Percentiles rank a stretch among this genome's conserved stretches.
phyloP scores from a whole-genome alignment of 768 basidiomycete species.

The Podaxis sp. region DNA sequence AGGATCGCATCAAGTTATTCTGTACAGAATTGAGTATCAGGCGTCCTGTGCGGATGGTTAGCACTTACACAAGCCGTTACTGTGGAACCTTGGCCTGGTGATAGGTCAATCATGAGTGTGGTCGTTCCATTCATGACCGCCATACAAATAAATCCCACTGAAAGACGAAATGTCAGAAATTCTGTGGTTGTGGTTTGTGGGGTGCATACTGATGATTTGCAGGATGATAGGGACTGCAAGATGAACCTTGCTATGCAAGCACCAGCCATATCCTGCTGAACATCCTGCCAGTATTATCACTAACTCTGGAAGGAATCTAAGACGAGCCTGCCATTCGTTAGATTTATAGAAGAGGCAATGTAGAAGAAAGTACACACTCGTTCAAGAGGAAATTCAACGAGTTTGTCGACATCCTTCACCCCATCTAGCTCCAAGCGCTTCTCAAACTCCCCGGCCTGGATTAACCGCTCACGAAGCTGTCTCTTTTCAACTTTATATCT shows the following conservation, averaged over 20 bases:
- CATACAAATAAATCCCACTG: constrained; percentile 52
- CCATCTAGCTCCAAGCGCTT: not conserved
- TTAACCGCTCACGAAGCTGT: constrained; percentile 23
- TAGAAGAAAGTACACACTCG: not conserved
- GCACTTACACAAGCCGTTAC: constrained; percentile 68
- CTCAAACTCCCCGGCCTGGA: not conserved
- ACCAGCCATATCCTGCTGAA: constrained; percentile 63
- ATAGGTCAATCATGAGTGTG: constrained; percentile 65
- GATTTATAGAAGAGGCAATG: not conserved
- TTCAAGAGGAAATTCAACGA: constrained; percentile 9
- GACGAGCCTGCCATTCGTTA: constrained; percentile 20
- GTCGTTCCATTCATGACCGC: constrained; percentile 55
- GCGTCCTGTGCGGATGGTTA: not conserved
- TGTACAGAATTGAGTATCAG: constrained; percentile 24
- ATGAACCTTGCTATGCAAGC: constrained; percentile 43
- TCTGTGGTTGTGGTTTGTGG: not conserved
- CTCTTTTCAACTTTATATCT: constrained; percentile 52
- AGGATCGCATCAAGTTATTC: constrained; percentile 73
- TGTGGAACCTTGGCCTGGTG: constrained; percentile 61
- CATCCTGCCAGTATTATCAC: constrained; percentile 34
- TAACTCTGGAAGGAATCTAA: constrained; percentile 20
- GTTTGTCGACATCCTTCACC: not conserved
- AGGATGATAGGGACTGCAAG: constrained; percentile 56
- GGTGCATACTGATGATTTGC: constrained; percentile 32
- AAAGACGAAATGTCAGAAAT: not conserved